These are phyloP conservation scores for Cyclospora cayetanensis DNA, from an alignment of 169 alveolate species.

Conservation along the genomic window DNA sequence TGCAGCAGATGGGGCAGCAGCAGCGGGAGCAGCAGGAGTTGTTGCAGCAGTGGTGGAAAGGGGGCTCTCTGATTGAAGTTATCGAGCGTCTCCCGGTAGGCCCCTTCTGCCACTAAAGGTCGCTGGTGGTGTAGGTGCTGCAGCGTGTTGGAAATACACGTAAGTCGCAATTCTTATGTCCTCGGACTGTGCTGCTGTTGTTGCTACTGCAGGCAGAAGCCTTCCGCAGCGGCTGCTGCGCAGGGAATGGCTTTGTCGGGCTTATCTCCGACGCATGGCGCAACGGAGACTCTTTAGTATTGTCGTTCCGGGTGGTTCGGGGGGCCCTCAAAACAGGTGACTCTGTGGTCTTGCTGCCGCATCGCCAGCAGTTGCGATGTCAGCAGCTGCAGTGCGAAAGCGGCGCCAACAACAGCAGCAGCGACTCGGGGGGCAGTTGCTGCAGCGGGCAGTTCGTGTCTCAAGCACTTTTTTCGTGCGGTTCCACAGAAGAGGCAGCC, in stretches of 20 bases:
- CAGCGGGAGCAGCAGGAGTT: not conserved
- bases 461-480: not conserved
- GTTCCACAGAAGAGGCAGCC: not conserved
- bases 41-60: constrained; percentile 59
- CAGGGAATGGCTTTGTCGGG: not conserved
- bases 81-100: constrained; percentile 24
- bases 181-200: not conserved
- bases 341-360: constrained; percentile 1
- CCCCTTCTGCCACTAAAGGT: not conserved
- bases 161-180: too few relatives aligned
- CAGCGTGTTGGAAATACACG: not conserved
- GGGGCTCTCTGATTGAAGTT: not conserved
- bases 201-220: not conserved
- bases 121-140: not conserved
- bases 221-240: not conserved
- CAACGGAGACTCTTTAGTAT: not conserved
- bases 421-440: constrained; percentile 1
- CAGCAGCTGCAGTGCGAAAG: not conserved
- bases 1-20: not conserved
- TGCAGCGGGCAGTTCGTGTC: constrained; percentile 21
- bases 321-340: constrained; percentile 58
- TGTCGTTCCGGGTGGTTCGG: not conserved
- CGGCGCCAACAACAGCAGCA: not conserved
- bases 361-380: not conserved
- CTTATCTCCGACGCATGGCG: not conserved